Conservation (phyloP, 352 stramenopile genomes). For the Blastocystis sp. region DNA sequence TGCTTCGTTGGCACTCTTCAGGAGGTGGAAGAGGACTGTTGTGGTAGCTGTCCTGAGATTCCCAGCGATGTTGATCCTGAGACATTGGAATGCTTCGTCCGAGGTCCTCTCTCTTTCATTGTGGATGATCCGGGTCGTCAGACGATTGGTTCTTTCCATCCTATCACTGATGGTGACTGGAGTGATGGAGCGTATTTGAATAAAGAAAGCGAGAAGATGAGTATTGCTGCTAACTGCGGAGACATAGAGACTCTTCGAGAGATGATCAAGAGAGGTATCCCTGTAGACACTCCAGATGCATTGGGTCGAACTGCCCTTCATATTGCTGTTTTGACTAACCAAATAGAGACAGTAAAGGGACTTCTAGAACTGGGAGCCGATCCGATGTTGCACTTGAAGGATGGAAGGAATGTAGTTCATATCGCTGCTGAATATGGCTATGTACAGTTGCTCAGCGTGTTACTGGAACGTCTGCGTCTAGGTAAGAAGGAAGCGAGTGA, state of each 20-base stretch:
- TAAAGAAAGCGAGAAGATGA: constrained; percentile 67
- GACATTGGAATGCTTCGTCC: constrained; percentile 69
- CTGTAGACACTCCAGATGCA: constrained; percentile 58
- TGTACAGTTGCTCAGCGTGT: not conserved
- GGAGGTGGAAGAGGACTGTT: constrained; percentile 71
- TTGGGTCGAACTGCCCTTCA: constrained; percentile 69
- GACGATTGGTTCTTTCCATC: constrained; percentile 72
- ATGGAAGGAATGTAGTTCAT: constrained; percentile 68
- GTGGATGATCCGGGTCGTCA: constrained; percentile 72
- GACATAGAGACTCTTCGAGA: constrained; percentile 50
- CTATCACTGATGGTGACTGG: constrained; percentile 72
- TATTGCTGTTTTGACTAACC: constrained; percentile 63
- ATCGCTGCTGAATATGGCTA: constrained; percentile 69
- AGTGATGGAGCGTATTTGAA: constrained; percentile 70
- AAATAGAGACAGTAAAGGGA: constrained; percentile 33
- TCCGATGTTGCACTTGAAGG: constrained; percentile 55
- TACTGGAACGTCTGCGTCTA: constrained; percentile 19
- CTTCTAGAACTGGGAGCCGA: constrained; percentile 68
- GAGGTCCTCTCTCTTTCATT: constrained; percentile 70
- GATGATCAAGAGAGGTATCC: not conserved
- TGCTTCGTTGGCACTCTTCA: constrained; percentile 71
- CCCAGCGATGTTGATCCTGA: constrained; percentile 69
- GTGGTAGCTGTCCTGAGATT: constrained; percentile 69
- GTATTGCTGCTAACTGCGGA: constrained; percentile 64
- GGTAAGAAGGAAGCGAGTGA: constrained; percentile 6